These are phyloP conservation scores for Daedaleopsis sinensis DNA, from an alignment of 768 basidiomycete species.

Conservation along the genomic window DNA sequence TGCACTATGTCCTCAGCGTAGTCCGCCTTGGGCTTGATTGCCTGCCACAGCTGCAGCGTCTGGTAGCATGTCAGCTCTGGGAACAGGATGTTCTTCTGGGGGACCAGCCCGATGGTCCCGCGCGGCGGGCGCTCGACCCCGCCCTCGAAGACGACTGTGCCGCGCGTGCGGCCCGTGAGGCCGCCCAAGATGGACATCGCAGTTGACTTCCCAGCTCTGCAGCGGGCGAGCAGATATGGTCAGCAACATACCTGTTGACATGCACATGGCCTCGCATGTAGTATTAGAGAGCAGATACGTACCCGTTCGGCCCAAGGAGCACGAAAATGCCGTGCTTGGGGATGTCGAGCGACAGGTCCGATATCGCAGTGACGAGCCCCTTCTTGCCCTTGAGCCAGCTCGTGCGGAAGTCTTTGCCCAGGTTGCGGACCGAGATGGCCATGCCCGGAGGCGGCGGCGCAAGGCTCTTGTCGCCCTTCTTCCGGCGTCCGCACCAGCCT, in stretches of 20 bases:
- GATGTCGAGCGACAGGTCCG: conserved; percentile 65
- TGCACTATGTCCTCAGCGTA: conserved; percentile 65
- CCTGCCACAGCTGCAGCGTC: conserved; percentile 55
- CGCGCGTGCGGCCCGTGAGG: conserved; percentile 58
- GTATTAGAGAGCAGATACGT: conserved; percentile 6
- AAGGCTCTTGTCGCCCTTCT: conserved; percentile 20
- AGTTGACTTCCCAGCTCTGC: conserved; percentile 79
- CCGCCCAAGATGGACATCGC: conserved; percentile 66
- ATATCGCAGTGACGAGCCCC: conserved; percentile 58
- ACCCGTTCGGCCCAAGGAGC: conserved; percentile 73
- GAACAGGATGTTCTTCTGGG: conserved; percentile 83
- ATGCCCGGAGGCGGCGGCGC: conserved; percentile 33
- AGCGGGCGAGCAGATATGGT: not conserved
- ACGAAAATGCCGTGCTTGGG: conserved; percentile 76
- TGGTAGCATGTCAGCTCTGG: conserved; percentile 77
- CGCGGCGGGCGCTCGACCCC: conserved; percentile 55
- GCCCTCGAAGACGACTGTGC: conserved; percentile 57
- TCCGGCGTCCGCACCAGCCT: conserved; percentile 9
- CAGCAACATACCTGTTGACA: not conserved
- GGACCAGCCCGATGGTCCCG: conserved; percentile 74
- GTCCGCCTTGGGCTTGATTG: conserved; percentile 38
- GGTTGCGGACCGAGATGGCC: conserved; percentile 63
- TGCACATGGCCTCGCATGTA: too few relatives aligned
- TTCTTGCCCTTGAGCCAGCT: conserved; percentile 50
- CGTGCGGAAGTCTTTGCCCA: conserved; percentile 59